Evolutionary conservation across 176 grass and related monocot species (phyloP).

Genomic region (Triticum dicoccoides): DNA sequence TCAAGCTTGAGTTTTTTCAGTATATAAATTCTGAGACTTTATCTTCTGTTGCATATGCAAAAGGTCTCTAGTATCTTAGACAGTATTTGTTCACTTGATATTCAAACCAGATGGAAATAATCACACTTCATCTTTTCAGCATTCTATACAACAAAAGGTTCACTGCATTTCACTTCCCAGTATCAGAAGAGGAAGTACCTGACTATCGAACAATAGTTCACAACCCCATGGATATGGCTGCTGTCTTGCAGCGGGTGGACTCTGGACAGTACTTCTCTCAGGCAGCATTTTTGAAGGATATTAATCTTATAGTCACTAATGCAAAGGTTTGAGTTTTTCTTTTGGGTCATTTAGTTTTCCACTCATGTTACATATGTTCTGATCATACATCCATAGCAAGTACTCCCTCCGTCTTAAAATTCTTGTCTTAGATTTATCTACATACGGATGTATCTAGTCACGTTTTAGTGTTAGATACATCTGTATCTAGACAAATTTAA

Average conservation of each 20-base stretch:
- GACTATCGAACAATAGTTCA: constrained; percentile 82
- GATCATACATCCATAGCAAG: background rate
- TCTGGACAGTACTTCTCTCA: constrained; percentile 71
- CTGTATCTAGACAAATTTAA: too few species aligned
- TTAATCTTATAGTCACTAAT: constrained; percentile 90
- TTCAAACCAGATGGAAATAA: constrained; percentile 25
- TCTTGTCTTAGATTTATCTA: too few species aligned
- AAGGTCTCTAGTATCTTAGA: background rate
- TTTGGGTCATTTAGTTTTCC: background rate
- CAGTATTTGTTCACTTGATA: background rate
- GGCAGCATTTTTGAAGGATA: constrained; percentile 71
- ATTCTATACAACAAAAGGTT: constrained; percentile 96
- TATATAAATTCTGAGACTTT: background rate
- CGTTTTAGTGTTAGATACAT: too few species aligned
- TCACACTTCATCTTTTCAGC: constrained; percentile 46
- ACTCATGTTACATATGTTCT: constrained; percentile 22
- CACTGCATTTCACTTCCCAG: constrained; percentile 84
- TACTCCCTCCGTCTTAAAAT: too few species aligned
- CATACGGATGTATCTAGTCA: too few species aligned
- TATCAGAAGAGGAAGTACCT: constrained; percentile 87
- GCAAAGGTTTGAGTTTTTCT: constrained; percentile 70
- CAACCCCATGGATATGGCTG: constrained; percentile 95
- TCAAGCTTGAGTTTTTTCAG: background rate
- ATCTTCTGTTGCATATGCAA: background rate
- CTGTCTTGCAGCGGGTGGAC: constrained; percentile 87